Base-by-base conservation (phyloP, 2,329 filamentous ascomycete genomes). In the Microdochium paspali region DNA sequence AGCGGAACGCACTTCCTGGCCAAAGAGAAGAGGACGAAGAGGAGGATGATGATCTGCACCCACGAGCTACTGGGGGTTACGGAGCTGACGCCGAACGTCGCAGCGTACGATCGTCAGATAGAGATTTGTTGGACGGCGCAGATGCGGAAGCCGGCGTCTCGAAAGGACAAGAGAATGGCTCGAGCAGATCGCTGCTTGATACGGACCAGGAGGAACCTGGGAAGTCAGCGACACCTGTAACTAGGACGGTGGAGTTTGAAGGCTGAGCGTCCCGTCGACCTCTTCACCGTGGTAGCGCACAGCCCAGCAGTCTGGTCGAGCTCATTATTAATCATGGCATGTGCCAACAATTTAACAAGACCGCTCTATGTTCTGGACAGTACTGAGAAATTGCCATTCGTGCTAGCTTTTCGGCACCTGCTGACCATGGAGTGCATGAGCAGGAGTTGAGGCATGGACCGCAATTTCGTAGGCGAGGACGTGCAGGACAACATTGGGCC, bases 1-100 rank as follows among this genome's bases (percentile, higher is more conserved):
- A 96, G 66, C 85, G 84, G 65, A 90, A 90, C 50, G 85, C 84
- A 0, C 67, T 83, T n/a, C 77, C 77, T 2, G 69, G 77, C 42
- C 73, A 84, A 58, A 72, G 52, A 65, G 78, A 82, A 0, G 85
- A 89, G 1, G 84, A 87, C 0, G 80, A 83, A 1, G 79, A 81
- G 0, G 84, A 85, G 0, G 84, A 84, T 0, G 85, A 87, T 3
- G 84, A 86, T 12, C 63, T 59, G 39, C 59, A 56, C 56, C 46
- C 50, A 32, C 55, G 62, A 63, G 47, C 60, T 58, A 48, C 61
- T 7, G 63, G 66, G 21, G 69, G 65, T 15, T 72, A 72, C 47
- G 68, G 70, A 40, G 72, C 73, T 6, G 81, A 85, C 51, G 67
- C 76, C 1, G 82, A 85, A 58, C 71, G 79, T 23, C 72, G 82